A percentile compares a stretch with the other conserved stretches of the same genome.
phyloP scores from a whole-genome alignment of 805 yeast genomes.

The Pichia cabralensis region DNA sequence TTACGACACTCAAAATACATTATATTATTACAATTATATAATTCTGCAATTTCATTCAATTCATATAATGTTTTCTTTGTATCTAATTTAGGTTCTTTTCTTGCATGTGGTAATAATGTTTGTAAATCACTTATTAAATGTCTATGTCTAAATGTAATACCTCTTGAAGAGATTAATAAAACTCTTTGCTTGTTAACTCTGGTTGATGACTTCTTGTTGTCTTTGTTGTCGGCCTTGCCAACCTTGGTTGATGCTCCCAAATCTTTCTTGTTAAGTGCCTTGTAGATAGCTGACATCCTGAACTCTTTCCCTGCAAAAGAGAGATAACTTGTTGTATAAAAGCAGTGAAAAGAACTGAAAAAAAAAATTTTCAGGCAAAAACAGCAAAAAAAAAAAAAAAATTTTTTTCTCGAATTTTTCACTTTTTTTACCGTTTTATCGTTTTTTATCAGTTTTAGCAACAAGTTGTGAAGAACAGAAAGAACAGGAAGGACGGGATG shows the following conservation, averaged over 20 bases:
- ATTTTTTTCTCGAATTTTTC: no score
- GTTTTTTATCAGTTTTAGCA: no score
- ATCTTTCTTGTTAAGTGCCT: no score
- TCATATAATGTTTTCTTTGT: conserved; percentile 82
- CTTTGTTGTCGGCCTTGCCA: no score
- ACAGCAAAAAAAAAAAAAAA: no score
- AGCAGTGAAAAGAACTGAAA: neutral
- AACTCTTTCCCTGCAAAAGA: no score
- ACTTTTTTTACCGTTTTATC: no score
- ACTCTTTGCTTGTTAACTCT: conserved; percentile 83
- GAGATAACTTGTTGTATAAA: neutral
- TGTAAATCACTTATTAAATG: conserved; percentile 79
- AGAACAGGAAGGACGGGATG: no score
- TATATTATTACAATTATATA: conserved; percentile 93
- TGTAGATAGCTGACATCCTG: conserved; percentile 62
- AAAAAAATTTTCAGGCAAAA: no score
- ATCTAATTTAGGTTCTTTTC: conserved; percentile 94
- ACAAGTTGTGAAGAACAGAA: no score
- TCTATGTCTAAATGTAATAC: conserved; percentile 91
- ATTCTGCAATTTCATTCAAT: conserved; percentile 90
- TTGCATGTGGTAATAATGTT: conserved; percentile 79
- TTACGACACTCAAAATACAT: conserved; percentile 93
- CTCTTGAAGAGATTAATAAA: conserved; percentile 84
- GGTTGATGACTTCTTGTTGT: conserved; percentile 37
- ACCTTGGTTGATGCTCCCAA: conserved; percentile 5